Percentiles rank a stretch among this genome's conserved stretches.
These are phyloP conservation scores for Rubia yunnanensis DNA, from an alignment of 257 asterid genomes.

Conservation along the genomic window DNA sequence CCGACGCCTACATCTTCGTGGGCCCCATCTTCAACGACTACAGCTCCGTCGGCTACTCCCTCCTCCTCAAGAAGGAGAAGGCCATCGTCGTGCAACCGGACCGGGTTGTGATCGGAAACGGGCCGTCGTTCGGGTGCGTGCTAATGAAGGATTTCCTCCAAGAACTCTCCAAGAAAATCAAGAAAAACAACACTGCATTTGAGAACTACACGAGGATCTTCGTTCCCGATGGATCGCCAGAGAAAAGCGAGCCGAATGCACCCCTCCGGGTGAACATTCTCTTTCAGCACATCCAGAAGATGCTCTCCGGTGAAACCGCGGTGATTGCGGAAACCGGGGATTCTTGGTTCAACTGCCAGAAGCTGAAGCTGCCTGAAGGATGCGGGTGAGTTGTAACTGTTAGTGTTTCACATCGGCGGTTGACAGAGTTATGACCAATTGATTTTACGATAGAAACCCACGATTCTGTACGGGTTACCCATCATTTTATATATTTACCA, in stretches of 20 bases:
- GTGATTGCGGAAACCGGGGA: conserved; percentile 87
- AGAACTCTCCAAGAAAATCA: conserved; percentile 42
- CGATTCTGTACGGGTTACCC: no score
- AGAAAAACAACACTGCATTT: conserved; percentile 39
- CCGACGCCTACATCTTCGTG: conserved; percentile 61
- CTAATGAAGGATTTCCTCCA: conserved; percentile 56
- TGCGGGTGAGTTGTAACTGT: conserved; percentile 71
- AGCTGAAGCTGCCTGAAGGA: conserved; percentile 68
- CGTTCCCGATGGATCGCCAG: conserved; percentile 69
- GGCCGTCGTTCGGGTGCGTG: conserved; percentile 74
- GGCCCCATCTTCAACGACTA: conserved; percentile 83
- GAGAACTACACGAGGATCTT: conserved; percentile 61
- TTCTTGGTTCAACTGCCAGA: conserved; percentile 93
- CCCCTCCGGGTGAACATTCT: conserved; percentile 63
- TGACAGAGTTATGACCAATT: no score
- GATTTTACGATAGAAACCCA: no score
- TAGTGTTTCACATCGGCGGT: no score
- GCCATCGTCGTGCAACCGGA: conserved; percentile 69
- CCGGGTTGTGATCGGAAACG: conserved; percentile 48
- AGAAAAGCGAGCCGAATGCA: conserved; percentile 47
- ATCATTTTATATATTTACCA: no score
- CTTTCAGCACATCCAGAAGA: conserved; percentile 65
- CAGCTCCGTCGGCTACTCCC: conserved; percentile 83
- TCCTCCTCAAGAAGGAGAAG: conserved; percentile 62
- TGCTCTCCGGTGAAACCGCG: conserved; percentile 44